These are phyloP conservation scores for Scheffersomyces stipitis DNA, from an alignment of 805 yeast species.

Conservation along the genomic window DNA sequence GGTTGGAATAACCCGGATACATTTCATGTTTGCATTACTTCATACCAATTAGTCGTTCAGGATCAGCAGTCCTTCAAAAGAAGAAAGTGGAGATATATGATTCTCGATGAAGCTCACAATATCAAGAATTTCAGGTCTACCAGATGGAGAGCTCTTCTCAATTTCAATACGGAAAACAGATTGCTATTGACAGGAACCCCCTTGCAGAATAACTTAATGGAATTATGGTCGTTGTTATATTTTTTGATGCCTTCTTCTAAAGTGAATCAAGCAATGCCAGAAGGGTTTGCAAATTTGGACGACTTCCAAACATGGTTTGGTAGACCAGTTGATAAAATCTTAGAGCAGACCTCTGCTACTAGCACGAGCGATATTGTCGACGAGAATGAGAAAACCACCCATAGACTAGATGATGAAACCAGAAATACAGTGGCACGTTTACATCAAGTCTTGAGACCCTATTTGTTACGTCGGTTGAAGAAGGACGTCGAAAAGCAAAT, in stretches of 20 bases:
- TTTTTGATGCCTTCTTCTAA: conserved; percentile 93
- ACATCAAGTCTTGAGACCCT: conserved; percentile 93
- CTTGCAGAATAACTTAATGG: conserved; percentile 89
- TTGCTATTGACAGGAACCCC: conserved; percentile 95
- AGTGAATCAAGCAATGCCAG: conserved; percentile 74
- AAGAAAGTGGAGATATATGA: conserved; percentile 94
- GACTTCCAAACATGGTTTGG: conserved; percentile 99
- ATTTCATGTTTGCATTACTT: conserved; percentile 95
- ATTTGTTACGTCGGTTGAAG: conserved; percentile 83
- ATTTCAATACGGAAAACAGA: conserved; percentile 89
- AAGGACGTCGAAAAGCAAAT: conserved; percentile 97
- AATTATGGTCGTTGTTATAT: conserved; percentile 92
- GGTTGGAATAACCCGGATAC: conserved; percentile 98
- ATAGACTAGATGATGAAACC: conserved; percentile 68
- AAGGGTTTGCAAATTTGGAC: conserved; percentile 93
- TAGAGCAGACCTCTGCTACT: conserved; percentile 57
- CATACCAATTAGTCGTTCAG: conserved; percentile 95
- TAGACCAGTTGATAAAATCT: conserved; percentile 89
- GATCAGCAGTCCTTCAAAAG: conserved; percentile 93
- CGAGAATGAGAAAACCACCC: conserved; percentile 35
- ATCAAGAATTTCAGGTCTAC: conserved; percentile 95
- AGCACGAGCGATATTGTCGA: conserved; percentile 43
- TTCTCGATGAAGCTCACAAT: conserved; percentile 96
- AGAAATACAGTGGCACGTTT: conserved; percentile 80
- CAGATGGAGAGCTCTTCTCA: conserved; percentile 93